These are phyloP conservation scores for Pythium inflatum DNA, from an alignment of 352 stramenopile genomes.

Conservation along the genomic window DNA sequence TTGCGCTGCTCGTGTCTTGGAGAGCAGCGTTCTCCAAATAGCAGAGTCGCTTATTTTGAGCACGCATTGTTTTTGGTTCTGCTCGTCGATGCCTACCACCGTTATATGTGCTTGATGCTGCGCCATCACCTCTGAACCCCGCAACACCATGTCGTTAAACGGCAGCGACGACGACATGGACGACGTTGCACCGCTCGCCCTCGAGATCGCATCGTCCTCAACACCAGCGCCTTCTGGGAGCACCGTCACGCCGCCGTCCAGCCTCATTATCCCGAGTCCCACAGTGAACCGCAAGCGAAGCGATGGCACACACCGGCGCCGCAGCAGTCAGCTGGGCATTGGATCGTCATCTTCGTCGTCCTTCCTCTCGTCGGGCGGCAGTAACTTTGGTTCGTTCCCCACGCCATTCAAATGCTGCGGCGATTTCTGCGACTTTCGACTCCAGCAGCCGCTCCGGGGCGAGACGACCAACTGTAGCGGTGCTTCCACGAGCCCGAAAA, in stretches of 20 bases:
- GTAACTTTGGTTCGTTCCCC: constrained; percentile 43
- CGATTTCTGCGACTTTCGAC: constrained; percentile 68
- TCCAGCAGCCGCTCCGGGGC: constrained; percentile 43
- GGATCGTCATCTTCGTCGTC: constrained; percentile 16
- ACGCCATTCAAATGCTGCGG: constrained; percentile 81
- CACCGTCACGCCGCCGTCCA: constrained; percentile 13
- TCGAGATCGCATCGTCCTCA: not conserved
- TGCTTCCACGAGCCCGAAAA: constrained; percentile 16
- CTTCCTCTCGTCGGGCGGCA: constrained; percentile 7
- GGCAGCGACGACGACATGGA: not conserved
- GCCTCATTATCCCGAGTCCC: constrained; percentile 19
- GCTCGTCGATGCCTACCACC: no score
- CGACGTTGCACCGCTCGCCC: not conserved
- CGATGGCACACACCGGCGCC: not conserved
- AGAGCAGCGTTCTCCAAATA: no score
- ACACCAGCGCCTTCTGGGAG: not conserved
- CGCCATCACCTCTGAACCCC: no score
- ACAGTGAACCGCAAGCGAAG: constrained; percentile 3
- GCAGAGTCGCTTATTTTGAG: no score
- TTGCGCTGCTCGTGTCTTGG: no score
- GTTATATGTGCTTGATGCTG: no score
- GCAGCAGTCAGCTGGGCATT: constrained; percentile 1
- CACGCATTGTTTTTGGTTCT: no score
- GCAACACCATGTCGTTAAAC: not conserved
- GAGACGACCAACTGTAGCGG: no score